Evolutionary conservation across 2,329 filamentous ascomycete genomes (phyloP).

Genomic region (Sporothrix variecibatus): DNA sequence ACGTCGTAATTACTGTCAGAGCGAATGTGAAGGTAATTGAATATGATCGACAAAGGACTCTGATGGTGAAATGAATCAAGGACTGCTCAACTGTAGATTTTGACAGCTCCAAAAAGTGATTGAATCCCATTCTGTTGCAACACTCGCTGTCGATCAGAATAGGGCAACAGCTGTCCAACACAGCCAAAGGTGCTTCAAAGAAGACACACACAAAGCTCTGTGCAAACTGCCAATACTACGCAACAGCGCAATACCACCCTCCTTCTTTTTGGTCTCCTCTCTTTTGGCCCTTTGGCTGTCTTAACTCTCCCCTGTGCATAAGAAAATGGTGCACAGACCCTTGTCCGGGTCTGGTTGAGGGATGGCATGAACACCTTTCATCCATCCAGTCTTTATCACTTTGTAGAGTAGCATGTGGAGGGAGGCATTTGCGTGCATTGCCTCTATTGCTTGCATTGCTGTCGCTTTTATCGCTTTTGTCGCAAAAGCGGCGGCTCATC

Average conservation of each 20-base stretch:
- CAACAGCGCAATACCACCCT: neutral
- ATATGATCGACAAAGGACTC: neutral
- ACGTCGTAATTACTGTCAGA: too few relatives aligned
- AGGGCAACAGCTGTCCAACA: neutral
- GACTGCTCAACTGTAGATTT: neutral
- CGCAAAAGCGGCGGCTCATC: neutral
- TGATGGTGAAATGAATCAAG: neutral
- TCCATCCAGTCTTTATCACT: neutral
- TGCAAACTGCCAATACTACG: neutral
- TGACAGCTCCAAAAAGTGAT: neutral
- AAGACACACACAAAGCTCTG: neutral
- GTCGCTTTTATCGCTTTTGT: neutral
- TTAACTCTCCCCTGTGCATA: neutral
- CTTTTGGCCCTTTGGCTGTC: neutral
- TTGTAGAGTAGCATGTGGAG: neutral
- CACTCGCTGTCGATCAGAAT: slow-evolving; percentile 2
- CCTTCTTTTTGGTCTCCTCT: neutral
- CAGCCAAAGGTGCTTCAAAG: neutral
- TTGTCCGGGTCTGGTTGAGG: neutral
- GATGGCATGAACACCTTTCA: slow-evolving; percentile 10
- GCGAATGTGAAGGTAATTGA: neutral
- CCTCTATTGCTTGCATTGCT: neutral
- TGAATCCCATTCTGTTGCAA: neutral
- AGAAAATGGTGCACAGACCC: neutral
- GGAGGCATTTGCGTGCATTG: neutral